These are phyloP conservation scores for Mrakia frigida DNA, from an alignment of 768 basidiomycete genomes.

Conservation along the genomic window DNA sequence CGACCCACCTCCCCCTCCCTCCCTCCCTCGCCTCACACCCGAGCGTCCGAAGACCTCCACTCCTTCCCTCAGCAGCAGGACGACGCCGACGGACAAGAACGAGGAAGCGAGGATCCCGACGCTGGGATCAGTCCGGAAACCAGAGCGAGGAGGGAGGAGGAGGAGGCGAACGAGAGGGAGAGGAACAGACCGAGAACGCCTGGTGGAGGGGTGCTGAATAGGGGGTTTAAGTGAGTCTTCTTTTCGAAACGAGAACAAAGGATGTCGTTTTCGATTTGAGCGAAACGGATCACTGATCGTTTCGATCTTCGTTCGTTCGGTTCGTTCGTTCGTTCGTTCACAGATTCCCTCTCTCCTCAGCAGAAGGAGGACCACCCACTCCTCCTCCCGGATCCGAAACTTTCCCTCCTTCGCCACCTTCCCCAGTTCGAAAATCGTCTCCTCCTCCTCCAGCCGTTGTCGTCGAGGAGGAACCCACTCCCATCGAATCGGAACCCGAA, in stretches of 20 bases:
- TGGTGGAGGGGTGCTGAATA: conserved; percentile 24
- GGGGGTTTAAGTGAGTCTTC: conserved; percentile 31
- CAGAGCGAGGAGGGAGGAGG: conserved; percentile 23
- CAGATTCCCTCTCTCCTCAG: conserved; percentile 1
- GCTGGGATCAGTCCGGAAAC: conserved; percentile 20
- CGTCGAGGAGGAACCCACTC: background rate
- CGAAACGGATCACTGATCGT: background rate
- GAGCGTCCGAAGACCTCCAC: background rate
- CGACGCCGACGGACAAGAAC: background rate
- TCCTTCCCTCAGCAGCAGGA: background rate
- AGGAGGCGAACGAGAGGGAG: conserved; percentile 16
- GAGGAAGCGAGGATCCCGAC: background rate
- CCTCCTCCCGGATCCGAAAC: conserved; percentile 5
- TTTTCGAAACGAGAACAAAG: too few species aligned
- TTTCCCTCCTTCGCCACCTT: background rate
- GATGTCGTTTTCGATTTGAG: too few species aligned
- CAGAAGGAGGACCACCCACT: conserved; percentile 11
- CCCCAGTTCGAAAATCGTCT: background rate
- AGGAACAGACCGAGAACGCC: conserved; percentile 18
- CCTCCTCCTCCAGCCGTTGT: background rate
- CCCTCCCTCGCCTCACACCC: background rate
- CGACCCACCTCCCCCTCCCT: background rate
- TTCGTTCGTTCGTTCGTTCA: too few species aligned
- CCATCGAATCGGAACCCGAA: conserved; percentile 7
- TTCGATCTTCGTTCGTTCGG: background rate